phyloP scores from a whole-genome alignment of 352 stramenopile genomes.

The Globisporangium sylvaticum region DNA sequence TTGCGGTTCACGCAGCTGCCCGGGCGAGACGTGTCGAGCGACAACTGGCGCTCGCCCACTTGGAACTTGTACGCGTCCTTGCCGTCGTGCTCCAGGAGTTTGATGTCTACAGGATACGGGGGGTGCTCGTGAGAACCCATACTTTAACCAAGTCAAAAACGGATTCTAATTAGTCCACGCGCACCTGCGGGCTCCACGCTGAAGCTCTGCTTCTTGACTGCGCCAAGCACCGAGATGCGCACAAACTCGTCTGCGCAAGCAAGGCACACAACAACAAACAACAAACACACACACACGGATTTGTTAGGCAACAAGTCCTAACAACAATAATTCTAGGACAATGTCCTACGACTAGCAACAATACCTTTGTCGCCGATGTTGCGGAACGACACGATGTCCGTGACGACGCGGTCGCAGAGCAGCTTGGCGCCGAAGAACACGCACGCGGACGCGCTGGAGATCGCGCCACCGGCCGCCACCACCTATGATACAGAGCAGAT shows the following conservation, averaged over 20 bases:
- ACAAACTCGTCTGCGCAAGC: constrained; percentile 40
- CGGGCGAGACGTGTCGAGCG: constrained; percentile 44
- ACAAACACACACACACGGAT: not conserved
- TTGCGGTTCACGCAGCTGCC: constrained; percentile 55
- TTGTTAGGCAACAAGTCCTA: not conserved
- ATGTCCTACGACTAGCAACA: not conserved
- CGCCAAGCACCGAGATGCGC: constrained; percentile 43
- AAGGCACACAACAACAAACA: no score
- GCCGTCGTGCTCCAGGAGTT: constrained; percentile 46
- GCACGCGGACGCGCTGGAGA: constrained; percentile 59
- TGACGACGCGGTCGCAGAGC: constrained; percentile 66
- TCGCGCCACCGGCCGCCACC: constrained; percentile 41
- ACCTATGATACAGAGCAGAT: constrained; percentile 25
- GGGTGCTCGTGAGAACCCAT: not conserved
- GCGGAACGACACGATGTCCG: constrained; percentile 63
- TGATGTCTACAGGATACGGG: constrained; percentile 35
- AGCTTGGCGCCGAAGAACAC: constrained; percentile 74
- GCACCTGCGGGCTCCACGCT: constrained; percentile 44
- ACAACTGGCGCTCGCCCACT: constrained; percentile 42
- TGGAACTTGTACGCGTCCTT: constrained; percentile 60
- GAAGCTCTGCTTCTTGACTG: constrained; percentile 42
- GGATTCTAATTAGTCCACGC: not conserved
- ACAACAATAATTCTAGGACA: not conserved
- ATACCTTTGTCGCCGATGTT: constrained; percentile 51
- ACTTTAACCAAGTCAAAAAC: not conserved